A percentile compares a stretch with the other conserved stretches of the same genome.
Conservation (phyloP, 495 filamentous ascomycete species). For the Tuber indicum region DNA sequence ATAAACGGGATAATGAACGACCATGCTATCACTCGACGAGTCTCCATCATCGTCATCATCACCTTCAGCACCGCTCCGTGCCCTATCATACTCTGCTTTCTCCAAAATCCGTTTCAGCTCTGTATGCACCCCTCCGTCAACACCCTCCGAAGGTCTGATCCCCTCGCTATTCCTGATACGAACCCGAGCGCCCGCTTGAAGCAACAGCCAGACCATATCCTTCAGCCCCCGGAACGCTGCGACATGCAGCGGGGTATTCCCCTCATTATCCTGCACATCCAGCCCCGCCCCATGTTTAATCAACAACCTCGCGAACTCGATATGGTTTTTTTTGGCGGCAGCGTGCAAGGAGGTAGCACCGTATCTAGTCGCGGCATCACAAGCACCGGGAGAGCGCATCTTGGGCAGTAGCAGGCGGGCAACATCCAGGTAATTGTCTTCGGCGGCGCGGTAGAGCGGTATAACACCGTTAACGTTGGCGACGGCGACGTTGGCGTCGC, state of each 20-base stretch:
- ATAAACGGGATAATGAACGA: neutral
- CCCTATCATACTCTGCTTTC: neutral
- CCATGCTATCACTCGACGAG: neutral
- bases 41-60: neutral
- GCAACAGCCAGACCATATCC: neutral
- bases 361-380: neutral
- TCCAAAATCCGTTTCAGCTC: neutral
- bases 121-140: neutral
- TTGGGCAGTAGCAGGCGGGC: neutral
- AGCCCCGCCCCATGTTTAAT: neutral
- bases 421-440: neutral
- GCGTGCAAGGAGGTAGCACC: neutral
- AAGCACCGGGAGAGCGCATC: neutral
- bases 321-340: neutral
- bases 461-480: neutral
- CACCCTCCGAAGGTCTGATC: neutral
- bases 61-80: neutral
- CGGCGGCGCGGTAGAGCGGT: slow-evolving; percentile 1
- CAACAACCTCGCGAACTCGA: neutral
- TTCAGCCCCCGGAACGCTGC: neutral
- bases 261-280: neutral
- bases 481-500: neutral
- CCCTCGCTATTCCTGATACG: neutral
- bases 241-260: neutral
- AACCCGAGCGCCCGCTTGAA: neutral